phyloP scores from a whole-genome alignment of 208 protist species.

The Acanthamoeba triangularis region DNA sequence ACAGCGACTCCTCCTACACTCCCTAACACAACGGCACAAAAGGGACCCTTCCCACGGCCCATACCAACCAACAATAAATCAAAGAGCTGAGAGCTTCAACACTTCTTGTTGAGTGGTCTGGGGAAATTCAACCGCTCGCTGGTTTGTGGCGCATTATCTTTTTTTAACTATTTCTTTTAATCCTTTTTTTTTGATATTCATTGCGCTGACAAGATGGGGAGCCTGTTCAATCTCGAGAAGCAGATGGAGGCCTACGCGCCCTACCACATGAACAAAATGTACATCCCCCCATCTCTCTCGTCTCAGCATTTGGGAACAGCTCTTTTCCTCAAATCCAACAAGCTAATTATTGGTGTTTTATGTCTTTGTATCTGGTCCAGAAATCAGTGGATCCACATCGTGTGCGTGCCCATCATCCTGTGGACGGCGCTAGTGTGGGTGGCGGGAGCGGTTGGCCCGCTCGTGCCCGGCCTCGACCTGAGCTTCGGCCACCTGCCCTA shows the following conservation, averaged over 20 bases:
- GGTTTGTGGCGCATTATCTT: too few relatives aligned
- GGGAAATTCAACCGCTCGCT: too few relatives aligned
- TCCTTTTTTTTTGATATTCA: neutral
- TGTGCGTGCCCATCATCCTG: slow-evolving; percentile 92
- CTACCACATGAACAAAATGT: slow-evolving; percentile 90
- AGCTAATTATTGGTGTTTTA: neutral
- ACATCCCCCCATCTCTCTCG: neutral
- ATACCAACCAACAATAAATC: neutral
- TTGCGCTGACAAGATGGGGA: neutral
- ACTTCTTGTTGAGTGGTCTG: too few relatives aligned
- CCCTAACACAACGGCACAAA: neutral
- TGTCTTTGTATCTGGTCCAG: slow-evolving; percentile 73
- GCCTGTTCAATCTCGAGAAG: slow-evolving; percentile 88
- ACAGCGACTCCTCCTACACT: slow-evolving; percentile 30
- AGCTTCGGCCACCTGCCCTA: neutral
- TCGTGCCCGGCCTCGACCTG: neutral
- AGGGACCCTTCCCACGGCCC: neutral
- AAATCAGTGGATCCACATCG: slow-evolving; percentile 92
- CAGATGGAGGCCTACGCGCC: slow-evolving; percentile 91
- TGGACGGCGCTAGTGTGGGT: slow-evolving; percentile 89
- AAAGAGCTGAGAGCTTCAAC: neutral
- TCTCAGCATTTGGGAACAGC: too few relatives aligned
- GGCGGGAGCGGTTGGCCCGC: slow-evolving; percentile 42
- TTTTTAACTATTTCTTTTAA: too few relatives aligned
- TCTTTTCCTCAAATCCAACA: neutral